These are phyloP conservation scores for Rhododendron kiyosumense DNA, from an alignment of 148 eudicot genomes.

Conservation along the genomic window DNA sequence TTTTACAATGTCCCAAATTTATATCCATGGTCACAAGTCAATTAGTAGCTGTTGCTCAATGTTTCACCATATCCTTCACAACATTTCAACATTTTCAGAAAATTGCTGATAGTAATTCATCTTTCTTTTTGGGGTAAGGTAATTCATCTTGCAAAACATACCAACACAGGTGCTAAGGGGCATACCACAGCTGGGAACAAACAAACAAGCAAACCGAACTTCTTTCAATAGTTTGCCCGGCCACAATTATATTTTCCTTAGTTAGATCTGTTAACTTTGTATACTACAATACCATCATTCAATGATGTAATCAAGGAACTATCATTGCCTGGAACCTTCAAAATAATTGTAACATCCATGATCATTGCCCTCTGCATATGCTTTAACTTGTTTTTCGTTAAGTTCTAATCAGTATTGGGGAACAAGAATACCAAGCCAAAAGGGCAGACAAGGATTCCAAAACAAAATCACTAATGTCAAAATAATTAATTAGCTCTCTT, in stretches of 20 bases:
- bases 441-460: not conserved
- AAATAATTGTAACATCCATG: not conserved
- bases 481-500: not conserved
- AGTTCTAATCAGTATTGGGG: not conserved
- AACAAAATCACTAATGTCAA: no score
- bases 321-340: not conserved
- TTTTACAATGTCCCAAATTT: not conserved
- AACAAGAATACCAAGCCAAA: not conserved
- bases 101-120: not conserved
- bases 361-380: not conserved
- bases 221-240: not conserved
- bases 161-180: not conserved
- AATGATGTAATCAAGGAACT: not conserved
- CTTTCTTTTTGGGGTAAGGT: not conserved
- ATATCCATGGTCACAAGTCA: not conserved
- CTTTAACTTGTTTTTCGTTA: not conserved
- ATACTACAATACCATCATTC: not conserved
- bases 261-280: not conserved
- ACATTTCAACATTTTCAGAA: not conserved
- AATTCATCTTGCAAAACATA: not conserved
- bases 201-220: not conserved
- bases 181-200: not conserved
- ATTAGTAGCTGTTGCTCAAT: not conserved
- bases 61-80: not conserved
- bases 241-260: not conserved